Conservation (phyloP, 352 stramenopile species). For the Thalassiosira pacifica region DNA sequence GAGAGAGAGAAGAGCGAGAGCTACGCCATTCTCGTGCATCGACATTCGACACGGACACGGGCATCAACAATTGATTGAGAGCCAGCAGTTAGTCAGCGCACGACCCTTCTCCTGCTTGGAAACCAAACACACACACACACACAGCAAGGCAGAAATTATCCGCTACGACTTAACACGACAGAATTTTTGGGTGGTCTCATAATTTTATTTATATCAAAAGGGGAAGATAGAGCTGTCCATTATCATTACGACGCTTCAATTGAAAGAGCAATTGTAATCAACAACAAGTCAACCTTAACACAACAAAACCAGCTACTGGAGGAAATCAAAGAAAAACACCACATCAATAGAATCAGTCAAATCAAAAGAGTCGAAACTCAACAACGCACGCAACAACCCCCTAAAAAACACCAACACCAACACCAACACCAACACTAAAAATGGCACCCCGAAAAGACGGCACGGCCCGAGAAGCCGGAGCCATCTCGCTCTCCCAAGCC, state of each 20-base stretch:
- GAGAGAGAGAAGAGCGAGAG: no score
- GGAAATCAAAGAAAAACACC: constrained; percentile 18
- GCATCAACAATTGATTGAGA: no score
- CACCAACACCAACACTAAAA: background rate
- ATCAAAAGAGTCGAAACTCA: background rate
- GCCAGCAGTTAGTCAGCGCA: no score
- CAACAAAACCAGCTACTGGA: background rate
- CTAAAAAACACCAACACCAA: constrained; percentile 26
- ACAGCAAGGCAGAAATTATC: no score
- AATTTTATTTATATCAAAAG: background rate
- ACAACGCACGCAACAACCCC: constrained; percentile 23
- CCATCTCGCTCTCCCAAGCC: constrained; percentile 75
- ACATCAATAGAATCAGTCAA: constrained; percentile 14
- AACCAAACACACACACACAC: background rate
- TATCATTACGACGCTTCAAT: background rate
- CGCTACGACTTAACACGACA: no score
- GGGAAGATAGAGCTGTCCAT: background rate
- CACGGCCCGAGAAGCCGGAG: constrained; percentile 72
- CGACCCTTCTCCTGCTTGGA: no score
- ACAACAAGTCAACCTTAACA: background rate
- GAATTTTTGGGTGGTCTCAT: background rate
- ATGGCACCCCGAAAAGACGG: constrained; percentile 64
- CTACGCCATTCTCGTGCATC: no score
- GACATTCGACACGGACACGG: no score
- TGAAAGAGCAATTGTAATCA: background rate